Percentiles rank a stretch among this genome's conserved stretches.
These are phyloP conservation scores for Diplosphaera chodatii DNA, from an alignment of 139 green algal genomes.

Conservation along the genomic window DNA sequence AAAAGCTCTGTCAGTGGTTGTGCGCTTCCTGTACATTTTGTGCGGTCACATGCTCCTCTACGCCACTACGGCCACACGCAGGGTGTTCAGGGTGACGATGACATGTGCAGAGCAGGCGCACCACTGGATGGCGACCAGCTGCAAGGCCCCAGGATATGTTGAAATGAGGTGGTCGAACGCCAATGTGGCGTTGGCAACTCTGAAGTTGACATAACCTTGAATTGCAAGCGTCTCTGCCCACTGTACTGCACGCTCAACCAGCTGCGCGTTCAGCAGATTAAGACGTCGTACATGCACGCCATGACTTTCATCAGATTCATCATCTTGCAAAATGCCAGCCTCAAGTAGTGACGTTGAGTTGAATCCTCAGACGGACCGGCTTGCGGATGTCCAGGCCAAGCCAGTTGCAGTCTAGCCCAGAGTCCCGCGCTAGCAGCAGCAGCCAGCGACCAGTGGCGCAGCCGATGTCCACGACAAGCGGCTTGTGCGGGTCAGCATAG, in stretches of 20 bases:
- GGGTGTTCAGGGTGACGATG: no score
- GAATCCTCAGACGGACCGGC: constrained; percentile 17
- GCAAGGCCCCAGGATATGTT: constrained; percentile 60
- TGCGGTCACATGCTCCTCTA: no score
- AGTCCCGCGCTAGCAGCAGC: constrained; percentile 35
- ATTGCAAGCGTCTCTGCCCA: constrained; percentile 54
- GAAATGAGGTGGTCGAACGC: constrained; percentile 50
- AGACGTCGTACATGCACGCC: no score
- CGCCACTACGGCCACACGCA: no score
- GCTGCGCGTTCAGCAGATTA: no score
- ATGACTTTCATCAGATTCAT: no score
- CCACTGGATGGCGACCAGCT: constrained; percentile 44
- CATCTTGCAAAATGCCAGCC: no score
- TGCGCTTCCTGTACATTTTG: no score
- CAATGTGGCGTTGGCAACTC: constrained; percentile 75
- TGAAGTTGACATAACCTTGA: constrained; percentile 46
- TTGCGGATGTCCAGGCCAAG: constrained; percentile 79
- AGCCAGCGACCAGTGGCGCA: constrained; percentile 76
- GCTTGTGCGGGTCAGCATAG: constrained; percentile 45
- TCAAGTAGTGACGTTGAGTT: no score
- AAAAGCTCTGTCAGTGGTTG: no score
- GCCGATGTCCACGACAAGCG: constrained; percentile 78
- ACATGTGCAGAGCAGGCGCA: constrained; percentile 76
- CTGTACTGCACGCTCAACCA: constrained; percentile 67
- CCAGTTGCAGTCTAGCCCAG: constrained; percentile 48